phyloP scores from a whole-genome alignment of 305 asterid species.

The Salvia sclarea region DNA sequence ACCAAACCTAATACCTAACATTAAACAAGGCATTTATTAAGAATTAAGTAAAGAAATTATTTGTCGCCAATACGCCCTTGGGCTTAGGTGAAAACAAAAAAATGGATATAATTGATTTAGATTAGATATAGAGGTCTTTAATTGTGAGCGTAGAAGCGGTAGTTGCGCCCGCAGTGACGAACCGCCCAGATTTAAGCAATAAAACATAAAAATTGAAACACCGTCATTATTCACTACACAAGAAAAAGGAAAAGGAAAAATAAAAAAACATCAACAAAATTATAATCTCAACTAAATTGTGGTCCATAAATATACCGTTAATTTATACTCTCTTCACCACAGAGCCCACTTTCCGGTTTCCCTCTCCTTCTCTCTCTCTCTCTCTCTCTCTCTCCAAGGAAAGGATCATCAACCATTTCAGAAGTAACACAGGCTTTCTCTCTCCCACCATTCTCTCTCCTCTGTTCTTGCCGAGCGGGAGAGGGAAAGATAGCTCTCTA shows the following conservation, averaged over 20 bases:
- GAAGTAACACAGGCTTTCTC: slow-evolving; percentile 40
- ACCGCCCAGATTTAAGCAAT: slow-evolving; percentile 31
- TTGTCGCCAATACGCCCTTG: background rate
- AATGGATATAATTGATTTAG: slow-evolving; percentile 15
- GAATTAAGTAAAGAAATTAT: background rate
- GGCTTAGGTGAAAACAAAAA: no score
- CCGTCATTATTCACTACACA: background rate
- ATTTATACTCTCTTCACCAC: slow-evolving; percentile 44
- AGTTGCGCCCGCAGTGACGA: slow-evolving; percentile 33
- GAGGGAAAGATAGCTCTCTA: slow-evolving; percentile 25
- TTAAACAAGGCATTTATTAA: background rate
- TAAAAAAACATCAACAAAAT: no score
- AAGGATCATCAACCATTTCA: slow-evolving; percentile 49
- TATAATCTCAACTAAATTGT: slow-evolving; percentile 30
- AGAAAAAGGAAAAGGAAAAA: no score
- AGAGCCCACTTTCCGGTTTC: slow-evolving; percentile 41
- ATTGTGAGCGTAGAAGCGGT: slow-evolving; percentile 25
- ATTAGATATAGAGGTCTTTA: background rate
- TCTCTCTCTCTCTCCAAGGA: no score
- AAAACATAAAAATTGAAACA: background rate
- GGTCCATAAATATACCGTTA: slow-evolving; percentile 45
- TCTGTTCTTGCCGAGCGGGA: slow-evolving; percentile 44
- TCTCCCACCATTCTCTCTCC: slow-evolving; percentile 18
- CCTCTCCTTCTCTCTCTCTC: slow-evolving; percentile 34
- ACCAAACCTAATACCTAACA: background rate